Conservation (phyloP, 495 filamentous ascomycete genomes). For the Neurospora sp. region DNA sequence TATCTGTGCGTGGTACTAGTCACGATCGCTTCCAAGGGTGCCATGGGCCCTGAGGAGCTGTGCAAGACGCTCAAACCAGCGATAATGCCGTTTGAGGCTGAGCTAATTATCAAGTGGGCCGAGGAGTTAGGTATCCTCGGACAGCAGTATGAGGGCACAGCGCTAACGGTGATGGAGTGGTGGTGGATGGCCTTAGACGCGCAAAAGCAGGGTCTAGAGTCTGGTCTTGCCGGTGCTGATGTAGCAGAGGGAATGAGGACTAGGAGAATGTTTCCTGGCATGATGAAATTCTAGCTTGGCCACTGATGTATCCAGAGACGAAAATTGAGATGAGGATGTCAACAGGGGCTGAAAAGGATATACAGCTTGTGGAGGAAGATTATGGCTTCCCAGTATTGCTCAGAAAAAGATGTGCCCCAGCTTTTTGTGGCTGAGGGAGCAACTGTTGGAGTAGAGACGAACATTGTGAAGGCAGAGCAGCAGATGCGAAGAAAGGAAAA, state of each 20-base stretch:
- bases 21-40: conserved; percentile 49
- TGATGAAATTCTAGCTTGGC: background rate
- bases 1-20: conserved; percentile 49
- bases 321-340: background rate
- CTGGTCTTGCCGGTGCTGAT: background rate
- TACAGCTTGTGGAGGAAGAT: background rate
- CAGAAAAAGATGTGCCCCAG: background rate
- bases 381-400: background rate
- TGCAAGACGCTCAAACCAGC: conserved; percentile 46
- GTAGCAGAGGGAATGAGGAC: background rate
- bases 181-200: conserved; percentile 51
- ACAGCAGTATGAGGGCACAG: conserved; percentile 22
- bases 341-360: background rate
- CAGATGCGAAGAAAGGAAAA: background rate
- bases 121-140: conserved; percentile 35
- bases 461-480: background rate
- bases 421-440: background rate
- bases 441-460: background rate
- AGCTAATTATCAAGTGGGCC: conserved; percentile 57
- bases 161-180: conserved; percentile 51
- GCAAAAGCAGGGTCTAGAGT: conserved; percentile 12
- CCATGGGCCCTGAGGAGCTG: conserved; percentile 42
- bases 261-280: background rate
- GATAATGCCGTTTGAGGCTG: conserved; percentile 58
- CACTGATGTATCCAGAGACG: background rate